Conservation (phyloP, 164 flowering plant genomes). For the Hamamelis virginiana region DNA sequence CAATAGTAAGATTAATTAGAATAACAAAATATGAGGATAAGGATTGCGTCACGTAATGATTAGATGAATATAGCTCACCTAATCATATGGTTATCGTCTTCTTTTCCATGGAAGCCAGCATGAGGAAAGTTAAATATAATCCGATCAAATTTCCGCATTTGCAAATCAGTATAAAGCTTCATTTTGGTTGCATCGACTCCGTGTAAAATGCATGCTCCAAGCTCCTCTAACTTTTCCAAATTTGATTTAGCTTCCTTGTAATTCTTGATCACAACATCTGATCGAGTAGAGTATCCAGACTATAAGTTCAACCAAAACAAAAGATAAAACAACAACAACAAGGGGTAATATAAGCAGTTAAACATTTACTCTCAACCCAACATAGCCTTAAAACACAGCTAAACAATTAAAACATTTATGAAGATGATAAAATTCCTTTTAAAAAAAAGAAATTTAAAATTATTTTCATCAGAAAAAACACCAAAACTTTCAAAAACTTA, state of each 20-base stretch:
- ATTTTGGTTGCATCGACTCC: constrained; percentile 59
- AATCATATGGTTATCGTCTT: constrained; percentile 28
- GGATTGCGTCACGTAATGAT: not conserved
- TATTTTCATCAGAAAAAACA: no score
- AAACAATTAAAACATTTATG: no score
- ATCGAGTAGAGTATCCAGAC: not conserved
- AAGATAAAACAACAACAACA: not conserved
- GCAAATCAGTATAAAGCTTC: constrained; percentile 36
- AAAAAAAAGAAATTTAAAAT: no score
- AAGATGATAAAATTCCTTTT: no score
- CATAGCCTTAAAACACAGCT: no score
- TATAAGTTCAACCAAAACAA: not conserved
- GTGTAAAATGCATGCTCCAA: constrained; percentile 43
- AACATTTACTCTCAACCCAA: no score
- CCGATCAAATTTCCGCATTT: constrained; percentile 40
- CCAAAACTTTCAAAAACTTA: no score
- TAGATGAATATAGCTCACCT: constrained; percentile 22
- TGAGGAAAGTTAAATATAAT: constrained; percentile 65
- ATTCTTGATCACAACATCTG: constrained; percentile 29
- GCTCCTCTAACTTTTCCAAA: constrained; percentile 25
- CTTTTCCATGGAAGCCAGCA: constrained; percentile 63
- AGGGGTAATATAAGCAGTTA: no score
- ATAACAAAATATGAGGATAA: not conserved
- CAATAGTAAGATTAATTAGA: no score
- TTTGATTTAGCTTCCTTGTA: constrained; percentile 44